Percentiles rank a stretch among this genome's conserved stretches.
phyloP scores from a whole-genome alignment of 2,329 filamentous ascomycete genomes.

The Colletotrichum incanum region DNA sequence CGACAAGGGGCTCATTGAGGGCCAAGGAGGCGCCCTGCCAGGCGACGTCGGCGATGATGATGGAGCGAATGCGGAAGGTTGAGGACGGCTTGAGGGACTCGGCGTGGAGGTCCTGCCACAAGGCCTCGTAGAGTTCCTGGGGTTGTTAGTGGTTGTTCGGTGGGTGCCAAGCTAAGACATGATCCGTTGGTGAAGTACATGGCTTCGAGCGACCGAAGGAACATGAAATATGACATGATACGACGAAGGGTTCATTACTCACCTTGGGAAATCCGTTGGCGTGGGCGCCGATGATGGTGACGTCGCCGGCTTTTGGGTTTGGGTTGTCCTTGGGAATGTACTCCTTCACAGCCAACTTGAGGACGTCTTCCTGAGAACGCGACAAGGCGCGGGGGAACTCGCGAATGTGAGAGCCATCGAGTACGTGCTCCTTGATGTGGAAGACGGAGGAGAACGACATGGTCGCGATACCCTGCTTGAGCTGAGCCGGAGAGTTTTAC shows the following conservation, averaged over 20 bases:
- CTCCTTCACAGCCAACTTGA: conserved; percentile 86
- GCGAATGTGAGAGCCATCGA: conserved; percentile 84
- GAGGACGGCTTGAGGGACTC: conserved; percentile 60
- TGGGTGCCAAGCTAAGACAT: neutral
- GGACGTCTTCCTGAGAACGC: conserved; percentile 79
- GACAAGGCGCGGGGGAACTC: conserved; percentile 84
- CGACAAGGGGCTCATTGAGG: conserved; percentile 82
- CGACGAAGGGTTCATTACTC: conserved; percentile 41
- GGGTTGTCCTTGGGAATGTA: conserved; percentile 84
- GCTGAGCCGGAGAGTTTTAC: neutral
- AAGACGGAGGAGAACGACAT: conserved; percentile 62
- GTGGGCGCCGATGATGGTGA: conserved; percentile 90
- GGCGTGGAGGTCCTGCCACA: conserved; percentile 87
- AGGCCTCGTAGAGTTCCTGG: conserved; percentile 90
- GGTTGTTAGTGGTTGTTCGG: neutral
- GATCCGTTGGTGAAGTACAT: conserved; percentile 7
- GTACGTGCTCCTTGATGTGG: conserved; percentile 79
- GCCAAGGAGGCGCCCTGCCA: conserved; percentile 86
- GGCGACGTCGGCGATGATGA: conserved; percentile 93
- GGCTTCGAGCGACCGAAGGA: neutral
- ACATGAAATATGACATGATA: neutral
- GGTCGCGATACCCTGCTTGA: neutral
- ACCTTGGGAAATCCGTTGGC: conserved; percentile 96
- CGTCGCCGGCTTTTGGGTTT: conserved; percentile 78
- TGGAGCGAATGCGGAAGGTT: conserved; percentile 81